A percentile compares a stretch with the other conserved stretches of the same genome.
These are phyloP conservation scores for Akanthomyces uredinophilus DNA, from an alignment of 2,329 filamentous ascomycete species.

Conservation along the genomic window DNA sequence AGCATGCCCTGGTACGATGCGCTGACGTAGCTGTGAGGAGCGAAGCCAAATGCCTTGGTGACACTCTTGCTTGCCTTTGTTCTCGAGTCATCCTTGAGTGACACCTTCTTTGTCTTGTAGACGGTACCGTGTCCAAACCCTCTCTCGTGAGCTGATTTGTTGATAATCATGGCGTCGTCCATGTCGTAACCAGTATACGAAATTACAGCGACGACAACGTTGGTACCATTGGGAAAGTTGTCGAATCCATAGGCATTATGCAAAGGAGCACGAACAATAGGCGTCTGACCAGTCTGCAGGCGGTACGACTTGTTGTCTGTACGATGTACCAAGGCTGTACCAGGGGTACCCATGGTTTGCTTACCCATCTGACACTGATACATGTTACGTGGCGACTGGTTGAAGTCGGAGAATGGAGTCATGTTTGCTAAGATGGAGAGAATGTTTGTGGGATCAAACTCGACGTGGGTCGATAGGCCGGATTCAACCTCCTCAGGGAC, in stretches of 20 bases:
- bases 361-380: constrained; percentile 99
- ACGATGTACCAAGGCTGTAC: constrained; percentile 74
- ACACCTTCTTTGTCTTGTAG: constrained; percentile 94
- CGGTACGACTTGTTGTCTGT: constrained; percentile 97
- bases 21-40: constrained; percentile 68
- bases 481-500: constrained; percentile 81
- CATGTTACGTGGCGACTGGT: constrained; percentile 98
- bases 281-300: constrained; percentile 92
- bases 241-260: constrained; percentile 96
- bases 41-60: constrained; percentile 85
- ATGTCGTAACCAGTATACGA: constrained; percentile 99
- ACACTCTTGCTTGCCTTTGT: constrained; percentile 63
- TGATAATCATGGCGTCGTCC: constrained; percentile 99
- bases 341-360: constrained; percentile 97
- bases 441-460: constrained; percentile 92
- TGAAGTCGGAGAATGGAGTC: constrained; percentile 98
- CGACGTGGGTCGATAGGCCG: constrained; percentile 89
- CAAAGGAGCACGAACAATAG: constrained; percentile 82
- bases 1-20: constrained; percentile 66
- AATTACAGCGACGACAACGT: constrained; percentile 93
- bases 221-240: constrained; percentile 96
- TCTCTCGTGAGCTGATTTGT: constrained; percentile 93
- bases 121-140: constrained; percentile 94
- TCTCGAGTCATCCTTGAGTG: constrained; percentile 73
- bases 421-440: constrained; percentile 97